Percentiles rank a stretch among this genome's conserved stretches.
Conservation (phyloP, 2,329 filamentous ascomycete genomes). For the Venturiaceae sp. region DNA sequence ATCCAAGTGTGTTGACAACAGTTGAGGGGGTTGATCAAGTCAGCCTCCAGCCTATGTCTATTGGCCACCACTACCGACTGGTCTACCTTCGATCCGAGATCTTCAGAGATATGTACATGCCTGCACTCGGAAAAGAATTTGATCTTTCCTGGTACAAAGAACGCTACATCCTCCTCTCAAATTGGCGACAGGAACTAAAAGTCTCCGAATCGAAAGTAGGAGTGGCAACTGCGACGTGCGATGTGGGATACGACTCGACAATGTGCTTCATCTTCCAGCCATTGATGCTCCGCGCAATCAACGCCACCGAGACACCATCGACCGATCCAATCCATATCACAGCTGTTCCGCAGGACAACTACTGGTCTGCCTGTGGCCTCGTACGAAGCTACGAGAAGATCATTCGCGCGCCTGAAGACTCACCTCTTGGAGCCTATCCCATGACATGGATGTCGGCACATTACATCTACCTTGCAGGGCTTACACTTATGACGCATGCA, state of each 20-base stretch:
- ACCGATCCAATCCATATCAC: neutral
- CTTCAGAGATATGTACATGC: conserved; percentile 21
- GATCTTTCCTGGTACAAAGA: conserved; percentile 19
- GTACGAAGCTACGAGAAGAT: neutral
- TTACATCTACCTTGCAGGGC: no score
- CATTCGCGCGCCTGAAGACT: neutral
- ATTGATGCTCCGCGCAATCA: neutral
- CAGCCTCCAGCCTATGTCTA: conserved; percentile 17
- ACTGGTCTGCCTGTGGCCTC: neutral
- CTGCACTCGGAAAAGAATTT: conserved; percentile 15
- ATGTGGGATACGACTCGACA: neutral
- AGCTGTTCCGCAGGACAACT: neutral
- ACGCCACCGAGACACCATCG: no score
- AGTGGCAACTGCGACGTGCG: neutral
- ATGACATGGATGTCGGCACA: no score
- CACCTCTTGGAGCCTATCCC: neutral
- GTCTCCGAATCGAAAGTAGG: neutral
- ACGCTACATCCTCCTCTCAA: conserved; percentile 8
- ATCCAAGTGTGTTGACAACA: conserved; percentile 16
- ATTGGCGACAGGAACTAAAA: neutral
- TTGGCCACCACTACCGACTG: conserved; percentile 25
- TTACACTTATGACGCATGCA: no score
- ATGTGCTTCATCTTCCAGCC: neutral
- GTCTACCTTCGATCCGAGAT: conserved; percentile 27
- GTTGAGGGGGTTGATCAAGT: neutral